phyloP scores from a whole-genome alignment of 1,139 yeast species.

The Williopsis jadinii region DNA sequence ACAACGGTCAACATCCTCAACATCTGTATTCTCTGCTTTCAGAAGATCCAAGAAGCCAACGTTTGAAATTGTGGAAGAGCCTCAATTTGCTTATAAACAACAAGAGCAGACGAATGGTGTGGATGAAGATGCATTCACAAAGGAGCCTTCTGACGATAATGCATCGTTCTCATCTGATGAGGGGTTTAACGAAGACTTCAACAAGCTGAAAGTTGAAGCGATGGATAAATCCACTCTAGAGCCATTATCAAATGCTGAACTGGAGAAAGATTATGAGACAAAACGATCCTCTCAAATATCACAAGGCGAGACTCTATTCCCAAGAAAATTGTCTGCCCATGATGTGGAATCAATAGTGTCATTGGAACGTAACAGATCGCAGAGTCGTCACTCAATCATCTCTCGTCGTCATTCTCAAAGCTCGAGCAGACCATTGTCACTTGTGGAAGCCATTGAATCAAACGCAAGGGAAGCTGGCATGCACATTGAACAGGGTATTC shows the following conservation, averaged over 20 bases:
- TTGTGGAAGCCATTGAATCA: constrained; percentile 28
- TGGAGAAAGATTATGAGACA: constrained; percentile 1
- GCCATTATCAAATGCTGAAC: constrained; percentile 1
- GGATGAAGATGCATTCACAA: constrained; percentile 2
- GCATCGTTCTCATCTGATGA: constrained; percentile 8
- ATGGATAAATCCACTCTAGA: not conserved
- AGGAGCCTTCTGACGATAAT: constrained; percentile 1
- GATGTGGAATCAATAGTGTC: constrained; percentile 74
- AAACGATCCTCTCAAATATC: constrained; percentile 18
- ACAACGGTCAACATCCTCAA: constrained; percentile 19
- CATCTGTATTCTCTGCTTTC: constrained; percentile 20
- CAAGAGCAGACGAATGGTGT: not conserved
- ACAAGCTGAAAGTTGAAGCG: constrained; percentile 6
- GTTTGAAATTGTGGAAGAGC: not conserved
- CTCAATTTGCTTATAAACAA: not conserved
- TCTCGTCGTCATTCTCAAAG: constrained; percentile 26
- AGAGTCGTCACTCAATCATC: constrained; percentile 26
- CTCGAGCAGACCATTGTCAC: constrained; percentile 19
- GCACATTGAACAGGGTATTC: constrained; percentile 30
- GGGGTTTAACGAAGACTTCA: constrained; percentile 23
- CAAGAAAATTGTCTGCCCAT: constrained; percentile 54
- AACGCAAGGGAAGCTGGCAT: constrained; percentile 35
- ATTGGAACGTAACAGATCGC: constrained; percentile 60
- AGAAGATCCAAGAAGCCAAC: constrained; percentile 8
- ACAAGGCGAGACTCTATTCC: constrained; percentile 64